Base-by-base conservation (phyloP, 139 green algal genomes). In the Diplosphaera chodatii region DNA sequence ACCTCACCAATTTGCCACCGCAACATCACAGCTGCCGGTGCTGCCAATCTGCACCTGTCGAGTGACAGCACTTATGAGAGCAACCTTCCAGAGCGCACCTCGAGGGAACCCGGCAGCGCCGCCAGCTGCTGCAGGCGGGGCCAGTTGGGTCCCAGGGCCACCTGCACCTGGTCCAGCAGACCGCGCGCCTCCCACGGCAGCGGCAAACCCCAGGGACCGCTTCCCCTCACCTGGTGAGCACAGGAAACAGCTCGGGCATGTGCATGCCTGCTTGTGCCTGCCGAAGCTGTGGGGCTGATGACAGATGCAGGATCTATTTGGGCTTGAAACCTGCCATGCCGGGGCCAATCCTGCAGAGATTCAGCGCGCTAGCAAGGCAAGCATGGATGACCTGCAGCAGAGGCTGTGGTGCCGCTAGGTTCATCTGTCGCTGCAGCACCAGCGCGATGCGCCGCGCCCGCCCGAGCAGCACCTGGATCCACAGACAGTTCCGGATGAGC, bases 31-130 rank as follows among this genome's bases (percentile, higher is more conserved):
- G n/a, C n/a, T n/a, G n/a, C n/a, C n/a, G n/a, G n/a, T n/a, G n/a
- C n/a, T n/a, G n/a, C n/a, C n/a, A n/a, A n/a, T n/a, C n/a, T n/a
- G n/a, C n/a, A n/a, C n/a, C n/a, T n/a, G n/a, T n/a, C n/a, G n/a
- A n/a, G n/a, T n/a, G n/a, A n/a, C n/a, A n/a, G n/a, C n/a, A n/a
- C n/a, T n/a, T n/a, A n/a, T n/a, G n/a, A n/a, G n/a, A n/a, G n/a
- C n/a, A n/a, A n/a, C n/a, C 37, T 20, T 48, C 6, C 8, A 23
- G 13, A 10, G 25, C 48, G n/a, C 48, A 93, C 65, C 32, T 95
- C 87, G 28, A 72, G 31, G 1, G 85, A 78, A 4, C 87, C 88
- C 0, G 89, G 86, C 69, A 76, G 66, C 55, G 84, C 67, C 37
- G 87, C 34, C 5, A 92, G 69, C 8, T 62, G 33, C 32, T 71